Evolutionary conservation across 1,284 basidiomycete genomes (phyloP).

Genomic region (Leccinum pseudoinsigne): DNA sequence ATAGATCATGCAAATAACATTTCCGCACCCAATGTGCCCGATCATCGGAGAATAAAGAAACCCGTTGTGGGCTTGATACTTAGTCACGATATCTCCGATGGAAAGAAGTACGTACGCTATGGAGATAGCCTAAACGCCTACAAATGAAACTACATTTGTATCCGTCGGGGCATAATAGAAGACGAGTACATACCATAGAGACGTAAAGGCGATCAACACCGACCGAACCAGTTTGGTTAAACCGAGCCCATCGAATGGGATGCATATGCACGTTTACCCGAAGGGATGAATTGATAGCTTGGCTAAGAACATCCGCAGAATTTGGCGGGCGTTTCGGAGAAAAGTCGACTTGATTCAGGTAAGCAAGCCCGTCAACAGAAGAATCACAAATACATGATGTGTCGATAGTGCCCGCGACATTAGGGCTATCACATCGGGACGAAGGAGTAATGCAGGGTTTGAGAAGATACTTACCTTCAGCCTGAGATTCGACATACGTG

Average conservation of each 20-base stretch:
- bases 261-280: conserved; percentile 7
- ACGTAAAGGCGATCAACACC: conserved; percentile 21
- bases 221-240: not conserved
- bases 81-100: conserved; percentile 12
- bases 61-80: conserved; percentile 13
- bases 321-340: conserved; percentile 10
- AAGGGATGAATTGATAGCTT: not conserved
- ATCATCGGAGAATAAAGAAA: conserved; percentile 24
- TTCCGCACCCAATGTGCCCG: conserved; percentile 17
- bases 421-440: conserved; percentile 21
- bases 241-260: conserved; percentile 3
- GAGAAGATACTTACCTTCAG: conserved; percentile 11
- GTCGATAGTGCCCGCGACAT: not conserved
- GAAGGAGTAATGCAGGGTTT: conserved; percentile 10
- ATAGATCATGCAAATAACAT: conserved; percentile 20
- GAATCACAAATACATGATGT: not conserved
- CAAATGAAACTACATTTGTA: conserved; percentile 8
- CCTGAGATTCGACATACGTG: conserved; percentile 3
- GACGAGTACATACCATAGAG: conserved; percentile 7
- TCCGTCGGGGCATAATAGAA: conserved; percentile 10
- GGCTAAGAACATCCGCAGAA: conserved; percentile 8
- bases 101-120: conserved; percentile 24
- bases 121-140: conserved; percentile 17
- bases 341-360: conserved; percentile 4
- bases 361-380: conserved; percentile 3